A percentile compares a stretch with the other conserved stretches of the same genome.
These are phyloP conservation scores for Nelumbo lutea DNA, from an alignment of 164 flowering plant species.

Conservation along the genomic window DNA sequence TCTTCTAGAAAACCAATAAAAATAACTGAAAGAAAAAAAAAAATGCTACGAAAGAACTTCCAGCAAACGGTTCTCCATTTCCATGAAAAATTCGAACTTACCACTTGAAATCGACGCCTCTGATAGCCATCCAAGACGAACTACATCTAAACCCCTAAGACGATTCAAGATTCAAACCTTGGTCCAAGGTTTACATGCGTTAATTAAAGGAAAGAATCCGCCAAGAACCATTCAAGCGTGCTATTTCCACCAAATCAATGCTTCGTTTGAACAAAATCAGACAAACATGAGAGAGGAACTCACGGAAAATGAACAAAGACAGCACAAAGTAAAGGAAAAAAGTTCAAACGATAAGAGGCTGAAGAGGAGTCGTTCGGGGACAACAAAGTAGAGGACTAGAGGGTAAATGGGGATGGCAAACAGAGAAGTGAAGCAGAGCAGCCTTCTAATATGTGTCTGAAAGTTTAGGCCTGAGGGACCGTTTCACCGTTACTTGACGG, in stretches of 20 bases:
- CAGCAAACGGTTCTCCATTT: neutral
- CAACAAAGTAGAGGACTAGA: neutral
- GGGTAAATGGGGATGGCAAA: neutral
- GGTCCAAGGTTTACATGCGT: neutral
- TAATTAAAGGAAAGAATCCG: constrained; percentile 2
- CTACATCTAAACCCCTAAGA: constrained; percentile 20
- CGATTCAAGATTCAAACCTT: constrained; percentile 5
- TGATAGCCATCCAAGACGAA: constrained; percentile 51
- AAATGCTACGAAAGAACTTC: neutral
- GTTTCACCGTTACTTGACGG: neutral
- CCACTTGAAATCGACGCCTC: constrained; percentile 94
- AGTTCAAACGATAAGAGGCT: too few relatives aligned
- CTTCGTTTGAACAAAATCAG: neutral
- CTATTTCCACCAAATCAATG: neutral
- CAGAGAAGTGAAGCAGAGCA: neutral
- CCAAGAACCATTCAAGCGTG: neutral
- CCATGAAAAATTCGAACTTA: constrained; percentile 16
- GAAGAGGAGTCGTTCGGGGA: neutral
- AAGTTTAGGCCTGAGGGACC: neutral
- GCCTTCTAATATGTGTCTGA: neutral
- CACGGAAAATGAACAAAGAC: neutral
- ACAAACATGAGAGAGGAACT: neutral
- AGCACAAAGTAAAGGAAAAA: neutral
- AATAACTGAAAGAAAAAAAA: neutral
- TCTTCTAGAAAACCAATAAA: neutral